Percentiles rank a stretch among this genome's conserved stretches.
phyloP scores from a whole-genome alignment of 1,284 basidiomycete species.

The Veloboletus limbatus region DNA sequence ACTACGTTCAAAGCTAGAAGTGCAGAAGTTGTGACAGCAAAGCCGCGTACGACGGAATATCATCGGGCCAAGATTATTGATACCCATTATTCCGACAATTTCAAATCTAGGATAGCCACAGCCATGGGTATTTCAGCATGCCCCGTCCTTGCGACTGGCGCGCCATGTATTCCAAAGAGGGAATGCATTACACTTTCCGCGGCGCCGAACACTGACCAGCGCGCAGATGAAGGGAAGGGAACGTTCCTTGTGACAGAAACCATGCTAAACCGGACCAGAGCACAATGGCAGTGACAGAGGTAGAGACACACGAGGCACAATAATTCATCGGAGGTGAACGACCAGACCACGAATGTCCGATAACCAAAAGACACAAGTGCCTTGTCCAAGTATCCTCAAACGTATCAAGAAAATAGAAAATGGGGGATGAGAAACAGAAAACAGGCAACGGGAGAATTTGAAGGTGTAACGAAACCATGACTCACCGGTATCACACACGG shows the following conservation, averaged over 20 bases:
- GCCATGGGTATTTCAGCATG: neutral
- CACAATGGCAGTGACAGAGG: neutral
- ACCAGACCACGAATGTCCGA: neutral
- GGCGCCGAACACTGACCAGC: neutral
- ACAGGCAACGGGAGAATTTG: neutral
- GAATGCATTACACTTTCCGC: neutral
- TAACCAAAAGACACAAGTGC: neutral
- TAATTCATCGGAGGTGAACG: neutral
- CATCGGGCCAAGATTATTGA: neutral
- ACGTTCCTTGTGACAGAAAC: too few relatives aligned
- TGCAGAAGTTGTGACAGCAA: neutral
- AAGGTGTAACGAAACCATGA: neutral
- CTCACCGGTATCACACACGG: conserved; percentile 30
- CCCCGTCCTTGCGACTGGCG: neutral
- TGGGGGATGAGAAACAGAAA: neutral
- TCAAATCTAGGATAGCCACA: neutral
- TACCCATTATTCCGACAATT: neutral
- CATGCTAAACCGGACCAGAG: neutral
- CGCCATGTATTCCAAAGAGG: too few relatives aligned
- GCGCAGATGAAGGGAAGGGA: neutral
- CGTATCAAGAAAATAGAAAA: neutral
- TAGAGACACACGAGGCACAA: conserved; percentile 4
- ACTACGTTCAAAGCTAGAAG: conserved; percentile 14
- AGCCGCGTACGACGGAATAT: neutral
- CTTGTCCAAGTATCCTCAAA: conserved; percentile 1